Base-by-base conservation (phyloP, 1,139 yeast species). In the Pichia sp. region DNA sequence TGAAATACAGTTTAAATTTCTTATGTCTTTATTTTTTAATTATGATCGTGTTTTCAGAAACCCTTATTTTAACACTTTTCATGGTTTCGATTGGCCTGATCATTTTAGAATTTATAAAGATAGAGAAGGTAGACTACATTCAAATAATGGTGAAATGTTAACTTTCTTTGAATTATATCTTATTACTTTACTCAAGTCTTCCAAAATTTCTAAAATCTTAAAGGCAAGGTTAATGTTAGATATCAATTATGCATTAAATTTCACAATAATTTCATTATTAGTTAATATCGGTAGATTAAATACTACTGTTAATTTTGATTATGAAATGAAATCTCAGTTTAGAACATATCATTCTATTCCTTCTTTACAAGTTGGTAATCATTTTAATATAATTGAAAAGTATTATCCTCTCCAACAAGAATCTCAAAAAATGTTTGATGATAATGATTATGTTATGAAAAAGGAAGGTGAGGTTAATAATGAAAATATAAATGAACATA, bases 341-440 rank as follows among this genome's bases (percentile, higher is more conserved):
- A 70, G 97, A 53, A 89, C 96, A 0, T 91, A 84, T 58, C 96
- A 89, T 61, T 84, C 95, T 13, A 86, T 91, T 29, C 98, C 98
- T 1, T 78, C 89, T 6, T 68, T 91, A 40, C 97, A 91, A 59
- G 78, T 81, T 3, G 76, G 75, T 48, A 76, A 82, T 11, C 64
- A 64, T 40, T 60, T 68, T 33, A 72, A 46, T 14, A 48, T 53
- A 11, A 50, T 59, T 29, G 50, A 48, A 28, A 47, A 51, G 18
- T 57, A 47, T 30, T 59, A 59, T 41, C 33, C 38, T 14, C 37
- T 51, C 8, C 48, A 49, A 14, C 50, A 50, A 13, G 43, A 43
- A 11, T 38, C 49, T 13, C 46, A 46, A 21, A 42, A 43, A 27
- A 23, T 42, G 9, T 33, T 37, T 23, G 46, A 46, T 18, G 52